Evolutionary conservation across 2,329 filamentous ascomycete species (phyloP), one percentile per base, ranked within the genome.

Genomic region (Chrysoporthe puriensis): DNA sequence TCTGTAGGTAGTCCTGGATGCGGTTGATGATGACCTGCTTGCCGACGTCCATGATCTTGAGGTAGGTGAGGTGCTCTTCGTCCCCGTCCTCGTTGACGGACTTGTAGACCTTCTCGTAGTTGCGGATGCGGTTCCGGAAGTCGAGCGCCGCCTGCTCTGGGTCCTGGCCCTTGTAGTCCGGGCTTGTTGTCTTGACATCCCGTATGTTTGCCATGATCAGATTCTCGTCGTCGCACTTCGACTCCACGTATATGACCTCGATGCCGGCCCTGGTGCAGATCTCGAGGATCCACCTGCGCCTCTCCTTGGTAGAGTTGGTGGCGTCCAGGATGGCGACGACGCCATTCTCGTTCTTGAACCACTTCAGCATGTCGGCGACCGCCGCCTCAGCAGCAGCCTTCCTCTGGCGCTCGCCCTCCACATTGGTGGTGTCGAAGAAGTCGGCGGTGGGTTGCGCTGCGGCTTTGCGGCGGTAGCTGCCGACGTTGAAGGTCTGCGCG

Each of bases 201-300:
- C 94, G 89, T 72, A 99, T 97, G 79, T 99, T 99, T 83, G 90
- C 92, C 94, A 97, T 97, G 81, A 99, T 97, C 72, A 98, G 83
- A 57, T 95, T 91, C 78, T 98, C 94, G 73, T 97, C 91, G 76
- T 99, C 95, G 78, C 96, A 99, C 77, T 96, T 96, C 73, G 93
- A 97, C 83, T 99, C 96, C 60, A 99, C 96, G 73, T 97, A 99
- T 60, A 99, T 83, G 11, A 96, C 94, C 77, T 97, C 94, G 69
- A 98, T 90, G 65, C 90, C 89, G 72, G 95, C 89, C 14, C 86
- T 84, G 8, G 86, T 83, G 77, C 94, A 96, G 60, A 87, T 86
- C 70, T 97, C 90, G 73, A 93, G 85, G 74, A 99, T 96, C 96
- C 96, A 99, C 76, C 91, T 89, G 71, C 96, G 90, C 56, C 96